phyloP scores from a whole-genome alignment of 495 filamentous ascomycete species.

The Hyphodiscus hymeniophilus region DNA sequence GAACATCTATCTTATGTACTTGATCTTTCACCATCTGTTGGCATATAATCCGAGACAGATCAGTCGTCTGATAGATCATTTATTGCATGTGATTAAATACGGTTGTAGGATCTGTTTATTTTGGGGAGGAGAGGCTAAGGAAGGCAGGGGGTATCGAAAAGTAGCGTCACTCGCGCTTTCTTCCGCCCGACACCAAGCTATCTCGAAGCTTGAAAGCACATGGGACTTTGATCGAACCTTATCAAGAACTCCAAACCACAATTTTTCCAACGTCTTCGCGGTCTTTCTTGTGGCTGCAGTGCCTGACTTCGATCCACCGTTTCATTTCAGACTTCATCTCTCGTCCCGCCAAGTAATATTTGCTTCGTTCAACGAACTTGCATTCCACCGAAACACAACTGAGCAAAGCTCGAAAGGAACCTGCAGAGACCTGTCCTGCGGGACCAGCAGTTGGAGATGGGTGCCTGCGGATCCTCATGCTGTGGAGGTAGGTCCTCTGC shows the following conservation, averaged over 20 bases:
- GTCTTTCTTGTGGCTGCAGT: background rate
- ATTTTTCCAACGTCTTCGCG: background rate
- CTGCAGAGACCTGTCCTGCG: slow-evolving; percentile 19
- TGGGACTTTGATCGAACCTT: background rate
- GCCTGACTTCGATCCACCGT: background rate
- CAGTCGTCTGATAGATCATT: slow-evolving; percentile 11
- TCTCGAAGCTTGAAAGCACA: slow-evolving; percentile 7
- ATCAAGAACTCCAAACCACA: background rate
- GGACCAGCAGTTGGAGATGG: slow-evolving; percentile 28
- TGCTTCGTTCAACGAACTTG: background rate
- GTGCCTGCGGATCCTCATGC: slow-evolving; percentile 41
- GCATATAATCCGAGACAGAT: slow-evolving; percentile 5
- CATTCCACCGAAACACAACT: background rate
- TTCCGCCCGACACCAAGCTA: too few relatives aligned
- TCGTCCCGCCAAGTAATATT: background rate
- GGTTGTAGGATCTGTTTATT: background rate
- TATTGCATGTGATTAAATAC: background rate
- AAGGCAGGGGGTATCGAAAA: too few relatives aligned
- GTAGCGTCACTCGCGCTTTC: too few relatives aligned
- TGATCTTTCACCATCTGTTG: slow-evolving; percentile 6
- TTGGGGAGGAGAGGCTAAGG: background rate
- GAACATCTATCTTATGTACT: too few relatives aligned
- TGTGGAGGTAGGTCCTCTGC: slow-evolving; percentile 36
- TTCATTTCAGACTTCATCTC: background rate
- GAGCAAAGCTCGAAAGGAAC: background rate